These are phyloP conservation scores for Xenoacremonium recifei DNA, from an alignment of 2,329 filamentous ascomycete genomes.

Conservation along the genomic window DNA sequence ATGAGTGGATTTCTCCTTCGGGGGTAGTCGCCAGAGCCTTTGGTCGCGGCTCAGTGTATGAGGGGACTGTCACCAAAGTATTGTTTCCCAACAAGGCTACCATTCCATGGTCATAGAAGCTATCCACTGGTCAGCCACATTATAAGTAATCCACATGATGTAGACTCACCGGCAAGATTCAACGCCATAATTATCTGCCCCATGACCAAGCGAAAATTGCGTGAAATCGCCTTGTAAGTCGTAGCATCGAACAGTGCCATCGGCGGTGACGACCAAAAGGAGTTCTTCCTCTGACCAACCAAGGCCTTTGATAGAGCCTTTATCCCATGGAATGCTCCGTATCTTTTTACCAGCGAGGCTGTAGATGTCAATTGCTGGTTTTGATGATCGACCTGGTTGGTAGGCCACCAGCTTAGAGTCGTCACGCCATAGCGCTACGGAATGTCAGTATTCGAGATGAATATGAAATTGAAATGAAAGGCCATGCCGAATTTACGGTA, in stretches of 20 bases:
- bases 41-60: constrained; percentile 87
- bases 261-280: constrained; percentile 81
- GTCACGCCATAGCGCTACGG: constrained; percentile 80
- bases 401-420: constrained; percentile 80
- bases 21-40: constrained; percentile 76
- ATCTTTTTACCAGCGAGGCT: constrained; percentile 89
- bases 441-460: constrained; percentile 10
- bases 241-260: constrained; percentile 88
- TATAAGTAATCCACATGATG: constrained; percentile 12
- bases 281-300: constrained; percentile 98
- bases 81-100: constrained; percentile 91
- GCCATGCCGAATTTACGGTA: too few relatives aligned
- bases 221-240: constrained; percentile 94
- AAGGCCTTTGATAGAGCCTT: constrained; percentile 79
- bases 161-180: constrained; percentile 78
- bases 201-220: constrained; percentile 88
- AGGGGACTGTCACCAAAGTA: constrained; percentile 78
- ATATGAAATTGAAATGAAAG: too few relatives aligned
- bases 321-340: constrained; percentile 86
- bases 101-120: constrained; percentile 88
- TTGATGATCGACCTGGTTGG: constrained; percentile 67
- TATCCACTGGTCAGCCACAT: constrained; percentile 19
- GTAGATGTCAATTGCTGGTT: constrained; percentile 90
- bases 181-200: constrained; percentile 84
- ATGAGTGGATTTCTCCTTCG: constrained; percentile 77